Evolutionary conservation across 73 alveolate genomes (phyloP).

Genomic region (Paramecium tetraurelia): DNA sequence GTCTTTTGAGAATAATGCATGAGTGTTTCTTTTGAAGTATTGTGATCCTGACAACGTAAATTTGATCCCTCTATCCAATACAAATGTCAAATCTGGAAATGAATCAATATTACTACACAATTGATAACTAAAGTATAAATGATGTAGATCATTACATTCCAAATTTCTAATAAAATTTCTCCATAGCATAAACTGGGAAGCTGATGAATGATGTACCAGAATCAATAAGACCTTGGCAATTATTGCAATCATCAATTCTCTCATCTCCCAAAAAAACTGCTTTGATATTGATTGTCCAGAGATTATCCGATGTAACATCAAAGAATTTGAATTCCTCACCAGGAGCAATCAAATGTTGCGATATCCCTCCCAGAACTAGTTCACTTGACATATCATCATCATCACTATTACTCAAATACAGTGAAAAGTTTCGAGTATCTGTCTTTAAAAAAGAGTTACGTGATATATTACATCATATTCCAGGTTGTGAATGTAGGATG

Average conservation of each 20-base stretch:
- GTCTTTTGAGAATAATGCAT: slow-evolving; percentile 24
- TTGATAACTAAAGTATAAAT: not conserved
- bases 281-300: not conserved
- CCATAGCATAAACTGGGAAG: slow-evolving; percentile 35
- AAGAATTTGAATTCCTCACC: slow-evolving; percentile 30
- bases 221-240: slow-evolving; percentile 33
- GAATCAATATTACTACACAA: not conserved
- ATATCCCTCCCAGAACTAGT: not conserved
- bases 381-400: slow-evolving; percentile 9
- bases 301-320: slow-evolving; percentile 18
- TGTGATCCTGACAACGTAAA: not conserved
- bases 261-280: slow-evolving; percentile 39
- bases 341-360: not conserved
- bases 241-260: slow-evolving; percentile 28
- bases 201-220: slow-evolving; percentile 38
- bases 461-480: not conserved
- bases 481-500: slow-evolving; percentile 12
- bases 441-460: not conserved
- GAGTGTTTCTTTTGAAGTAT: slow-evolving; percentile 6
- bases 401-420: not conserved
- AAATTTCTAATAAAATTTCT: slow-evolving; percentile 4
- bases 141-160: not conserved
- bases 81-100: slow-evolving; percentile 1
- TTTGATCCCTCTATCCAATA: slow-evolving; percentile 4
- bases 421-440: not conserved